Percentiles rank a stretch among this genome's conserved stretches.
Conservation (phyloP, 2,329 filamentous ascomycete species). For the Penicillium sp. region DNA sequence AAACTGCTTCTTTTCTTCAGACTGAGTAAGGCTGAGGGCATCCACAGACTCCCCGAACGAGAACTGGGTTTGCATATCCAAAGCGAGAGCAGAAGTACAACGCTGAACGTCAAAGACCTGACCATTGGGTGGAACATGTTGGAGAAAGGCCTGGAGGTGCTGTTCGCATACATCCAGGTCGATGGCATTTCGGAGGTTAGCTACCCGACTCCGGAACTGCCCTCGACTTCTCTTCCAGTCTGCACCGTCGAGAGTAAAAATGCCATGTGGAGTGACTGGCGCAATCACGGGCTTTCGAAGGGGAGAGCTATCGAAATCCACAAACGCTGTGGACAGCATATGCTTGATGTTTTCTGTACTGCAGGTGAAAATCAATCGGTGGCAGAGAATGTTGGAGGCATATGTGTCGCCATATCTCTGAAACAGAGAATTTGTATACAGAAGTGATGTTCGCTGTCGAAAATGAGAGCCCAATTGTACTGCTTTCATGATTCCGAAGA, state of each 20-base stretch:
- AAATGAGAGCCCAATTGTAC: background rate
- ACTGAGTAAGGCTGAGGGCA: background rate
- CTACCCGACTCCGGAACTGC: background rate
- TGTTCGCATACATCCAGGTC: background rate
- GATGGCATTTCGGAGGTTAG: background rate
- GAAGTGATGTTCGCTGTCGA: background rate
- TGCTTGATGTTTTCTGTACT: conserved; percentile 9
- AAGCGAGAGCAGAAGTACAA: background rate
- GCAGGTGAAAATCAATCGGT: conserved; percentile 13
- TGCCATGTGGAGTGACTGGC: conserved; percentile 14
- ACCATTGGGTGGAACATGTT: background rate
- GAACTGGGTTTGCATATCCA: background rate
- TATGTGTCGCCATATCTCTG: conserved; percentile 10
- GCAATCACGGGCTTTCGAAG: conserved; percentile 9
- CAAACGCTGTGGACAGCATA: conserved; percentile 6
- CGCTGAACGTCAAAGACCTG: background rate
- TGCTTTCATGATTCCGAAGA: background rate
- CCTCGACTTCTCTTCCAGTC: conserved; percentile 6
- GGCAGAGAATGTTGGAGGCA: conserved; percentile 5
- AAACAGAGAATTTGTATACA: background rate
- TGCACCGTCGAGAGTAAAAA: conserved; percentile 12
- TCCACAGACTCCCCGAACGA: background rate
- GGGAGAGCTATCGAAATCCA: conserved; percentile 11
- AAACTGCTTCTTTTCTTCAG: background rate
- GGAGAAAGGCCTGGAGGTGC: background rate